Percentiles rank a stretch among this genome's conserved stretches.
Conservation (phyloP, 176 grass and related monocot genomes). For the Thinopyrum elongatum region DNA sequence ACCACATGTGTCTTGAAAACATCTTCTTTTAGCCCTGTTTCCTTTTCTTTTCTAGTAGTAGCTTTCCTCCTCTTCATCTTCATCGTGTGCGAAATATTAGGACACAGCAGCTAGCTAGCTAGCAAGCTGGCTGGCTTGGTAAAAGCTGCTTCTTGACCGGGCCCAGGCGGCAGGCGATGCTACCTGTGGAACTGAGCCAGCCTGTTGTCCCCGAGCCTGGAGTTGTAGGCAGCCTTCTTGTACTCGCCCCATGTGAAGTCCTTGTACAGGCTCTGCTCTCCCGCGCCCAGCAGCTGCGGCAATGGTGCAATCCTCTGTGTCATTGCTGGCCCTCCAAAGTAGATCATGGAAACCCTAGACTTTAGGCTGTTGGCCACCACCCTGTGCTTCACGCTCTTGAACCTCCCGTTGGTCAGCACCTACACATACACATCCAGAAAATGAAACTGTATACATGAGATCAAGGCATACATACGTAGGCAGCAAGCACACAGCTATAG, state of each 20-base stretch:
- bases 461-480: background rate
- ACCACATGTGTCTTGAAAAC: conserved; percentile 20
- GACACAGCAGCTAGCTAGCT: background rate
- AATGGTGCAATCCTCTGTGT: conserved; percentile 79
- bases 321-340: conserved; percentile 69
- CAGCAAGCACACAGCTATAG: background rate
- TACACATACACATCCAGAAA: background rate
- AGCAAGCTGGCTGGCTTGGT: background rate
- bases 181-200: conserved; percentile 72
- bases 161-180: background rate
- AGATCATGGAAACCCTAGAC: conserved; percentile 97
- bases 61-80: background rate
- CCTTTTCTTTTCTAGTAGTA: background rate
- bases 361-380: conserved; percentile 85
- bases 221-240: conserved; percentile 97
- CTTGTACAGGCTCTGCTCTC: conserved; percentile 85
- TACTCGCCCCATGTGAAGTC: conserved; percentile 99
- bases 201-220: conserved; percentile 92
- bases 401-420: conserved; percentile 95
- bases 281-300: conserved; percentile 72
- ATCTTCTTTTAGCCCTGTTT: background rate
- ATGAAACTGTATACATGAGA: background rate
- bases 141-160: conserved; percentile 12
- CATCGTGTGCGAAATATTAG: background rate
- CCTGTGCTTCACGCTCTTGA: conserved; percentile 93